Evolutionary conservation across 345 rosid species (phyloP), one percentile per base, ranked within the genome.

Genomic region (Sonneratia caseolaris): DNA sequence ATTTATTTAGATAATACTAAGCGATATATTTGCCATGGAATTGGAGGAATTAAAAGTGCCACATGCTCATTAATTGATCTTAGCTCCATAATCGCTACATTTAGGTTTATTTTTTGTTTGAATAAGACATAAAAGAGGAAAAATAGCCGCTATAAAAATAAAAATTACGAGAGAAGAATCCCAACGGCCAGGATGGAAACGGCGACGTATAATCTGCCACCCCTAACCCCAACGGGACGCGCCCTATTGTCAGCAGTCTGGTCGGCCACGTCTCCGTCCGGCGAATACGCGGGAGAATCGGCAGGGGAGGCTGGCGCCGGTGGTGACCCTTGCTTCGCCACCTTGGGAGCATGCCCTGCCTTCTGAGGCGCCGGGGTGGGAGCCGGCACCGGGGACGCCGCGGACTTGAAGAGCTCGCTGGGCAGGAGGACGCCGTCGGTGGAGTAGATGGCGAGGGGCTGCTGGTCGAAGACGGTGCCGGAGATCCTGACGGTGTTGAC

Each of bases 401-500:
- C 88, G 14, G 77, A 84, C 75, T 89, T 87, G 77, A 89, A 96
- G 78, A 95, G 73, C 82, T 95, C 99, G 22, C 65, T 79, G 27
- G 99, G 94, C 79, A 90, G 45, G 77, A 96, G 79, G 55, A 92
- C 96, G 84, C 88, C 86, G 69, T 91, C 86, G 0, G 84, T 81
- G 0, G 90, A 80, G 64, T 86, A 91, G 4, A 96, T 82, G 43
- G 93, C 97, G 14, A 96, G 78, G 0, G 98, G 98, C 80, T 89
- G 90, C 76, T 88, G 86, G 48, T 96, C 98, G 7, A 92, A 69
- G 77, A 87, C 73, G 11, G 99, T 91, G 51, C 86, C 88, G 3
- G 79, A 71, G 77, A 92, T 85, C 71, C 84, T 84, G 36, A 84
- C 97, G 2, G 98, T 87, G 80, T 75, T 83, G 72, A 88, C 64